Base-by-base conservation (phyloP, 2,329 filamentous ascomycete genomes). In the Monosporascus sp. region DNA sequence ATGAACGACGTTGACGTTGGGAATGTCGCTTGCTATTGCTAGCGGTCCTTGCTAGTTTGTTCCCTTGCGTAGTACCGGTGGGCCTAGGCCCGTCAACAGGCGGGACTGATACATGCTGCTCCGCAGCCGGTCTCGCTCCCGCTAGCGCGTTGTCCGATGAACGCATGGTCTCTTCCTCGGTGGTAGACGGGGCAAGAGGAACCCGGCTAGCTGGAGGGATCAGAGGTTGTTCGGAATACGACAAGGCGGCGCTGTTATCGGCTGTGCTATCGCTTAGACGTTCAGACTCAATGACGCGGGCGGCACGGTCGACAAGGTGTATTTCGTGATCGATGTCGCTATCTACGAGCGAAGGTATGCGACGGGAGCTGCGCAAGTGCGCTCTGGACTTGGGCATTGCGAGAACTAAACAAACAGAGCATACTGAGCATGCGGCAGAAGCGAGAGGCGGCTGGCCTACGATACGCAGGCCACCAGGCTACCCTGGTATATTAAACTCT, bases 281-380 rank as follows among this genome's bases (percentile, higher is more conserved):
- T n/a, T 49, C 42, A 48, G 57, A 17, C 9, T 56, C 57, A 14
- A 51, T 54, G 37, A 51, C 45, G 38, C 48, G 27, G 36, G 55
- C 65, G 57, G 63, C 74, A 52, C 76, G 72, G 67, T 90, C 85
- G 59, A 89, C 75, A 38, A 92, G 80, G 59, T 67, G 72, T 64
- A 92, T 91, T 67, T 85, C 84, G 69, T 89, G 87, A 62, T 87
- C 84, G 64, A 85, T 86, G 60, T 86, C 82, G 65, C 71, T 73
- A 58, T 84, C 81, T 66, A 79, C 77, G 53, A 84, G 73, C 52
- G 74, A 72, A 49, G 74, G 66, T 38, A 74, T 78, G 62, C 83
- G 81, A 63, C 82, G 82, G 57, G 78, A 82, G 59, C 73, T 78
- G 60, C 75, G 73, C 56, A 71, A 60, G 50, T 63, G 62, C 50